Base-by-base conservation (phyloP, 805 yeast genomes). In the Komagataella kurtzmanii region DNA sequence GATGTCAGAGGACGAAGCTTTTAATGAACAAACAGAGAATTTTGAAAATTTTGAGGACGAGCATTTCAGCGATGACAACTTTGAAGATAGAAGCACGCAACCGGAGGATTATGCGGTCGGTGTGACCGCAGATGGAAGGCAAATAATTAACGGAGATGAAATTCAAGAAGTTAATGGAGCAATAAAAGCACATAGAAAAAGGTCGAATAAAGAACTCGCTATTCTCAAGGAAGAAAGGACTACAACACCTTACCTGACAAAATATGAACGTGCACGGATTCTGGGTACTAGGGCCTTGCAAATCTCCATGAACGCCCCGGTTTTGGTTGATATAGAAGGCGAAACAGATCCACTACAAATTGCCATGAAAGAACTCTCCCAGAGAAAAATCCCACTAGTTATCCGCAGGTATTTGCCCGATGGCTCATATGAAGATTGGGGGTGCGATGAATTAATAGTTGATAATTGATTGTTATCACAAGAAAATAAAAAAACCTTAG, bases 161-260 rank as follows among this genome's bases (percentile, higher is more conserved):
- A 61, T 74, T 50, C 83, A 88, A 6, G 40, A 30, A 10, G 50
- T 76, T 83, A 17, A 77, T 75, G 14, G 87, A 79, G 44, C 69
- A 64, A 45, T 69, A 36, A n/a, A 46, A 17, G 12, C 47, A 66
- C 56, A 61, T 55, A 77, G 76, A 61, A 80, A 75, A 56, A 85
- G 85, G 63, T 77, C 91, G 6, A 73, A 79, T 56, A 82, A 76
- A 58, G 93, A 85, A 59, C 79, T 88, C 61, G 95, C 97, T 17
- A 88, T 93, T 54, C 86, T 97, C 53, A 87, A 79, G 59, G 96
- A 88, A 19, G 73, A 86, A 57, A 80, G 99, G 68, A 77, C 89
- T 24, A 93, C 99, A 12, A 93, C 99, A 4, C 99, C 99, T 51
- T 93, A 91, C 66, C 90, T 93, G 98, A 93, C 99, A 53, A 93